Evolutionary conservation across 208 protist species (phyloP).

Genomic region (Trypanosoma theileri): DNA sequence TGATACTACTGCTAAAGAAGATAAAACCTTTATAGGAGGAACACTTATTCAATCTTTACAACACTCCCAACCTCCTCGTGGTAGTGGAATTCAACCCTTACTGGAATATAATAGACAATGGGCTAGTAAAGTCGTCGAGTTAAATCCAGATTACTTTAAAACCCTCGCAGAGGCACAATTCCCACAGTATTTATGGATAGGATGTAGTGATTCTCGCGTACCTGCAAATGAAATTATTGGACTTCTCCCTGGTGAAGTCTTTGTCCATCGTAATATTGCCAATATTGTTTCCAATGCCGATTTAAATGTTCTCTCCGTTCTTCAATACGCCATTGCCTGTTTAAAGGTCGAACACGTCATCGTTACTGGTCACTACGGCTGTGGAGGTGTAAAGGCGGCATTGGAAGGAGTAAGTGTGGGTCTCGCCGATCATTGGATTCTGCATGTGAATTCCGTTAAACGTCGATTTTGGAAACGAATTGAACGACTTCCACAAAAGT

Average conservation of each 20-base stretch:
- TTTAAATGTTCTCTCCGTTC: constrained; percentile 87
- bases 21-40: constrained; percentile 38
- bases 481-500: constrained; percentile 35
- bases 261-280: constrained; percentile 95
- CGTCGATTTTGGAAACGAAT: constrained; percentile 71
- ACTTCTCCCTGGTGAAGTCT: constrained; percentile 90
- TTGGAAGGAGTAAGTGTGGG: constrained; percentile 55
- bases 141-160: constrained; percentile 89
- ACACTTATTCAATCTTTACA: constrained; percentile 62
- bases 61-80: constrained; percentile 58
- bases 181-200: constrained; percentile 94
- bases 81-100: constrained; percentile 72
- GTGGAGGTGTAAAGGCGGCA: constrained; percentile 89
- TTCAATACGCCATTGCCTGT: constrained; percentile 94
- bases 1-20: constrained; percentile 14
- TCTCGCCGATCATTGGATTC: constrained; percentile 80
- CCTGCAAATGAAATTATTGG: constrained; percentile 88
- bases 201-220: constrained; percentile 89
- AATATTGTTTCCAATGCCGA: constrained; percentile 92
- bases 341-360: constrained; percentile 94
- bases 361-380: constrained; percentile 93
- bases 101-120: constrained; percentile 90
- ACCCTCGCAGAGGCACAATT: constrained; percentile 73
- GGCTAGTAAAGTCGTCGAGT: constrained; percentile 62
- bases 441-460: constrained; percentile 67